Base-by-base conservation (phyloP, 2,329 filamentous ascomycete genomes). In the Ceratocystis smalleyi region DNA sequence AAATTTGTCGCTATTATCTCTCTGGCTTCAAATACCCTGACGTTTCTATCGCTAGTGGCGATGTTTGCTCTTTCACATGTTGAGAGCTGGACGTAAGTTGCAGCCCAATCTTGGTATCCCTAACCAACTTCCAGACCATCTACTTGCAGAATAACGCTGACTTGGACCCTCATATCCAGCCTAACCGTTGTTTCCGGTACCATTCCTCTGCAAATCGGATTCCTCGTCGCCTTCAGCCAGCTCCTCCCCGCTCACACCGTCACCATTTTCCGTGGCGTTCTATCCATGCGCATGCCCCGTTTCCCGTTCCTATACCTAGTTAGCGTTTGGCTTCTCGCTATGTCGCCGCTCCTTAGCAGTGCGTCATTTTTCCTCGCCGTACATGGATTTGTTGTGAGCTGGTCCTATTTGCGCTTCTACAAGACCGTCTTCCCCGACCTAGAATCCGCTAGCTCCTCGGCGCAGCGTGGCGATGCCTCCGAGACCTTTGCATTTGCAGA, bases 181-280 rank as follows among this genome's bases (percentile, higher is more conserved):
- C 76, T 89, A 59, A 91, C 88, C 57, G 86, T 88, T 68, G 89
- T 97, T 71, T 89, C 88, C 69, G 94, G 94, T 69, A 91, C 91
- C 64, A 86, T 96, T 68, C 85, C 91, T 17, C 79, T 96, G 65
- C 92, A 96, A 74, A 91, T 94, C 59, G 86, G 88, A 67, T 97
- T 97, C 77, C 87, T 99, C 67, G 89, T 97, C 70, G 89, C 92
- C 64, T 96, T 97, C 76, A 97, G 95, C 76, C 94, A 99, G 75
- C 88, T 99, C 61, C 88, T 97, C 43, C 94, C 94, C 24, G 91
- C 96, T 67, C 94, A 99, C 75, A 99, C 94, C 10, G 92, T 97
- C 63, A 94, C 92, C 3, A 83, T 99, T 66, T 92, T 96, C 77
- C 87, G 88, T 68, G 91, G 91, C 68, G 77, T 96, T 67, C 74